Base-by-base conservation (phyloP, 495 filamentous ascomycete genomes). In the Paragyromitra xinjiangensis region DNA sequence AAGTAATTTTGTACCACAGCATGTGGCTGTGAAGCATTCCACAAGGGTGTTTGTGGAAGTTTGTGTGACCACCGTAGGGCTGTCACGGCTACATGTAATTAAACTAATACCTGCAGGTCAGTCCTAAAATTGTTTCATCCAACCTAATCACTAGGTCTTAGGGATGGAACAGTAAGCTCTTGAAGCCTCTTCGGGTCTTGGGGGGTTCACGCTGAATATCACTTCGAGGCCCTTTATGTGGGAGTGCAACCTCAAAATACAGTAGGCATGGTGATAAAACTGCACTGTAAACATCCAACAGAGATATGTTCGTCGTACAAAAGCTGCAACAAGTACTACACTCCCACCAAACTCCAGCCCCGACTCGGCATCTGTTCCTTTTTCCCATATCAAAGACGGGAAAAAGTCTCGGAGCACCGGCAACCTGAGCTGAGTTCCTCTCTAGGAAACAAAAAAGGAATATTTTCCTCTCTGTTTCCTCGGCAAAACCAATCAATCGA, bases 11-110 rank as follows among this genome's bases (percentile, higher is more conserved):
- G 59, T 44, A 42, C 37, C 37, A 44, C 39, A 24, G 11, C n/a
- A 71, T 51, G 69, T 24, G 42, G 45, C 45, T 66, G 64, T 50
- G 45, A 37, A 51, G 42, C 9, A 65, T 64, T 12, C 40, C 62
- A 51, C 63, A 50, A 50, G 8, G 42, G 11, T 50, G 45, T n/a
- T 29, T 14, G n/a, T 71, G 19, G 24, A 16, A 39, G 4, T 50
- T 48, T 55, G 61, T 72, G 69, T 22, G 45, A 66, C 51, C n/a
- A 42, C 44, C 16, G 34, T 74, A 74, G 71, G 71, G 64, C 64
- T 68, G 64, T 50, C 56, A 53, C 19, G 39, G 40, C 19, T 39
- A 34, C 29, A 34, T 34, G 3, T 34, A 7, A 53, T 37, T 44
- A 67, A 62, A 58, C 50, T 61, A 55, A 53, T 58, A 55, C n/a